Evolutionary conservation across 2,329 filamentous ascomycete genomes (phyloP), one percentile per base, ranked within the genome.

Genomic region (Alternaria gaisen): DNA sequence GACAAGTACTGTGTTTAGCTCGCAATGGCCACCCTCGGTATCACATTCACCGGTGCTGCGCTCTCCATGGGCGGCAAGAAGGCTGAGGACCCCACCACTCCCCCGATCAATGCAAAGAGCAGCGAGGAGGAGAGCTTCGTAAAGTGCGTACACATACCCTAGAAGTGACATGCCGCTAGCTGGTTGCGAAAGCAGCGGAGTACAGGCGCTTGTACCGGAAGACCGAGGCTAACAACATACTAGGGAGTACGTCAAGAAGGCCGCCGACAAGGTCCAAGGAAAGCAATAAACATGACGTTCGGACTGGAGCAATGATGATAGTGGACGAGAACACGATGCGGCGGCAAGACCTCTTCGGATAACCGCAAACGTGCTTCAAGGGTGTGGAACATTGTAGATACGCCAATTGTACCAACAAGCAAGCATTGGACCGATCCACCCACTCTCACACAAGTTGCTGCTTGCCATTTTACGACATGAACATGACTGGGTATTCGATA

Each of bases 61-160:
- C 68, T 78, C 66, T 67, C 72, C 24, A 68, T 75, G 57, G 60
- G 74, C 66, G 75, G 75, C 66, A 81, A 82, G 69, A 83, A 84
- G 74, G 78, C 81, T 69, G 76, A 81, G 63, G 71, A 69, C 38
- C 60, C 72, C 38, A 68, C 64, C 22, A 60, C 61, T 50, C 88
- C 88, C 56, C 85, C 87, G 42, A 87, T 89, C 80, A 87, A 88
- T 74, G 87, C 88, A 54, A 81, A 82, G 72, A 89, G 85, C 81
- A 88, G 88, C 80, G 87, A 89, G 70, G 88, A 90, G 81, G 88
- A 89, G 81, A 84, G 84, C 73, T 90, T 90, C 79, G 87, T 90
- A 75, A 85, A 88, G 88, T 90, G 85, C 65, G 85, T 52, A 44
- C 46, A 50, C 30, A 50, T 18, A n/a, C 28, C 12, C 1, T 34